These are phyloP conservation scores for Triangularia verruculosa DNA, from an alignment of 2,329 filamentous ascomycete genomes.

Conservation along the genomic window DNA sequence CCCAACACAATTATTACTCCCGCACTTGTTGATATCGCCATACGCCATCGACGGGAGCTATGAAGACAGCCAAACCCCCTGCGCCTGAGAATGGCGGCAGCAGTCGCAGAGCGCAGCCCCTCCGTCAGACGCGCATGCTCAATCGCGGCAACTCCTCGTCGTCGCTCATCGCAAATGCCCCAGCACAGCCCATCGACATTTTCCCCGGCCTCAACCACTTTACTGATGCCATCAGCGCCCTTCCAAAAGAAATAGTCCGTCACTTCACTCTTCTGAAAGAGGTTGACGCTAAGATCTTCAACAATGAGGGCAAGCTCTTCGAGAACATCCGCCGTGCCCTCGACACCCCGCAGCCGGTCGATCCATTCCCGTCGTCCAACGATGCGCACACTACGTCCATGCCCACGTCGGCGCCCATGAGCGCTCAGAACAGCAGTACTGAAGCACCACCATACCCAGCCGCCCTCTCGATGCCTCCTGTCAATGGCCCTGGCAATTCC, in stretches of 20 bases:
- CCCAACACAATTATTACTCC: background rate
- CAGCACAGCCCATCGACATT: slow-evolving; percentile 58
- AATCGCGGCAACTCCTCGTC: slow-evolving; percentile 47
- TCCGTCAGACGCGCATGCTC: slow-evolving; percentile 60
- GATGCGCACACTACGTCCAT: slow-evolving; percentile 44
- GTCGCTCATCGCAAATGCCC: slow-evolving; percentile 30
- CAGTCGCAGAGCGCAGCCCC: slow-evolving; percentile 58
- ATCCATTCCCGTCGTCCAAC: slow-evolving; percentile 41
- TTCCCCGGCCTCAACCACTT: slow-evolving; percentile 71
- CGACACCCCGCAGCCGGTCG: slow-evolving; percentile 45
- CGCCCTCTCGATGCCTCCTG: slow-evolving; percentile 40
- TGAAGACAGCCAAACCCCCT: slow-evolving; percentile 55
- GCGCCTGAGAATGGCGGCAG: slow-evolving; percentile 38
- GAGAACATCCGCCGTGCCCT: slow-evolving; percentile 67
- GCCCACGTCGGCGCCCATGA: slow-evolving; percentile 47
- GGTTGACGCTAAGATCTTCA: slow-evolving; percentile 94
- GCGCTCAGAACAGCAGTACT: slow-evolving; percentile 48
- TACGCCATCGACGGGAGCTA: slow-evolving; percentile 28
- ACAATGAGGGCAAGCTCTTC: slow-evolving; percentile 78
- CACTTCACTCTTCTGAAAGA: slow-evolving; percentile 96
- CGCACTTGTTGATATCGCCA: background rate
- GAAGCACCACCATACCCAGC: slow-evolving; percentile 38
- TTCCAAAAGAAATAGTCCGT: slow-evolving; percentile 91
- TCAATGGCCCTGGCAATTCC: slow-evolving; percentile 41
- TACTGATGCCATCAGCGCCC: slow-evolving; percentile 84